Evolutionary conservation across 768 basidiomycete species (phyloP), one percentile per base, ranked within the genome.

Genomic region (Leccinum fibrillosum): DNA sequence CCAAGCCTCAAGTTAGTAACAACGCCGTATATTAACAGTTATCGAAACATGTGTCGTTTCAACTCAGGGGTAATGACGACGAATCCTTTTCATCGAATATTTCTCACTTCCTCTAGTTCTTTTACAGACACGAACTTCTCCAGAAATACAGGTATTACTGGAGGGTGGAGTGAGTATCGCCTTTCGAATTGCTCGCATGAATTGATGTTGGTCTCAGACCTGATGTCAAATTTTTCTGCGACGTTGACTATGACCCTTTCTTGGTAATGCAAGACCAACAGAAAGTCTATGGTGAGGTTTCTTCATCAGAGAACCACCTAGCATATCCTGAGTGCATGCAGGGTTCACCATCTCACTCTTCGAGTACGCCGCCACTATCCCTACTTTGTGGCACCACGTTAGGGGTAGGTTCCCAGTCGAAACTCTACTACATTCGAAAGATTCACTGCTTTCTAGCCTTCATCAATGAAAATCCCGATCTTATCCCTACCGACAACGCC

Each of bases 11-110:
- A 35, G 35, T n/a, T 42, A 2, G 39, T 67, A 11, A 65, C 26
- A 44, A 4, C n/a, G 17, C 44, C 11, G 23, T 51, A 52, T 32
- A 30, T n/a, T 17, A 2, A 49, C 64, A 87, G 84, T 19, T 96
- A 97, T 68, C 85, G 94, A 42, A 94, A 96, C 64, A 96, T 97
- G 95, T 97, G 95, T 73, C 85, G 95, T 11, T 98, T 87, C 75
- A 93, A 95, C 74, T 94, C 91, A 49, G 93, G 92, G 32, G 91
- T 92, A 72, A 62, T 49, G 60, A 1, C 26, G 45, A 35, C 21
- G 23, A 28, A 17, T 4, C 10, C 53, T 15, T 49, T 5, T 21
- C 34, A 44, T 28, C 21, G 21, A 39, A 15, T 37, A 12, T 52
- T 17, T 52, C 54, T 66, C 7, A 58, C 52, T 4, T 45, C 44